These are phyloP conservation scores for Tephrocybe sp. DNA, from an alignment of 768 basidiomycete genomes.

Conservation along the genomic window DNA sequence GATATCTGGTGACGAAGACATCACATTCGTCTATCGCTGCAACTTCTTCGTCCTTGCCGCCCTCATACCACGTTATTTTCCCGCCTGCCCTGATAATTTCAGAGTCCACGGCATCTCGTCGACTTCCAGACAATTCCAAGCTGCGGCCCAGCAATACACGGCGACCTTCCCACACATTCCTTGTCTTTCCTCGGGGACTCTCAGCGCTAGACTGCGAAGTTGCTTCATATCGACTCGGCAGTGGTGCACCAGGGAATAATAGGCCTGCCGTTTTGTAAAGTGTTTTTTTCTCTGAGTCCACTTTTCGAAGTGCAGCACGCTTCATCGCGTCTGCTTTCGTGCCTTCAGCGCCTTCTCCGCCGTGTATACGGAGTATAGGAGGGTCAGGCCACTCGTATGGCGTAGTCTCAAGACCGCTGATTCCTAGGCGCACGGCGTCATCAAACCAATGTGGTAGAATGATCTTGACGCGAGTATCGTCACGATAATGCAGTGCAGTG, in stretches of 20 bases:
- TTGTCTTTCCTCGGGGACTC: constrained; percentile 15
- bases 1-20: constrained; percentile 68
- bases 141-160: constrained; percentile 62
- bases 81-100: constrained; percentile 68
- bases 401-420: constrained; percentile 46
- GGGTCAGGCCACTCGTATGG: constrained; percentile 80
- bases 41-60: constrained; percentile 22
- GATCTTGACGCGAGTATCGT: constrained; percentile 59
- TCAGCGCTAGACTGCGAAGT: constrained; percentile 7
- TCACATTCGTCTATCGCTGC: constrained; percentile 56
- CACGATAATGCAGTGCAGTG: constrained; percentile 56
- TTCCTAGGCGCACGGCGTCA: constrained; percentile 63
- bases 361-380: constrained; percentile 36
- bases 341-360: constrained; percentile 20
- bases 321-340: constrained; percentile 18
- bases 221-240: constrained; percentile 8
- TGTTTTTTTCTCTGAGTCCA: constrained; percentile 31
- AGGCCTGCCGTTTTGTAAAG: constrained; percentile 31
- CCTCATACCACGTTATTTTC: constrained; percentile 30
- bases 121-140: constrained; percentile 50
- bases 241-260: constrained; percentile 25
- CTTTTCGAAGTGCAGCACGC: constrained; percentile 17
- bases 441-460: constrained; percentile 95
- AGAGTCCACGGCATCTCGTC: constrained; percentile 55
- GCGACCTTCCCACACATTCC: constrained; percentile 57